Evolutionary conservation across 2,329 filamentous ascomycete species (phyloP).

Genomic region (Zopfia rhizophila): DNA sequence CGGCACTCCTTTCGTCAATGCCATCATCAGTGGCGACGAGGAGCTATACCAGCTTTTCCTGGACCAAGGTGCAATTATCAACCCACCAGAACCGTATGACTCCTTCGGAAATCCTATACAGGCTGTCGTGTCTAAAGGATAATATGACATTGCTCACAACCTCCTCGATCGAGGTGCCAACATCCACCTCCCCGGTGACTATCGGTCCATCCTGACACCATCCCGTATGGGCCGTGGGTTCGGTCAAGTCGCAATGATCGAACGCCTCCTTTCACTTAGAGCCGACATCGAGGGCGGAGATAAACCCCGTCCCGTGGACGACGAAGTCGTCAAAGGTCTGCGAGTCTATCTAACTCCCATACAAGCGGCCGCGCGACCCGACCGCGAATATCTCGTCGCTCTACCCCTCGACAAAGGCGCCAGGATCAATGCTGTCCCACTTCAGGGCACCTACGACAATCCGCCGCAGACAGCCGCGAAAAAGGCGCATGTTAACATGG

Average conservation of each 20-base stretch:
- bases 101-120: slow-evolving; percentile 20
- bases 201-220: too few species aligned
- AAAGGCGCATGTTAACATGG: slow-evolving; percentile 25
- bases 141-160: slow-evolving; percentile 16
- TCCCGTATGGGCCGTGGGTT: too few species aligned
- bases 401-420: slow-evolving; percentile 36
- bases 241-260: too few species aligned
- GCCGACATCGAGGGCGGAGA: too few species aligned
- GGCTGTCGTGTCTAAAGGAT: slow-evolving; percentile 23
- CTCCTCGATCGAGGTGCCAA: slow-evolving; percentile 27
- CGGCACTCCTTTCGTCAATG: slow-evolving; percentile 29
- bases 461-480: slow-evolving; percentile 25
- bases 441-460: slow-evolving; percentile 28
- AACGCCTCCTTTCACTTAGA: too few species aligned
- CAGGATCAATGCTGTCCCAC: slow-evolving; percentile 23
- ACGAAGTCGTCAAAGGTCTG: slow-evolving; percentile 1
- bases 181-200: slow-evolving; percentile 25
- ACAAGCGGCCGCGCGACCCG: slow-evolving; percentile 24
- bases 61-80: slow-evolving; percentile 30
- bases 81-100: slow-evolving; percentile 17
- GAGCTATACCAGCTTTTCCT: slow-evolving; percentile 27
- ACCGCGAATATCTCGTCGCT: slow-evolving; percentile 27
- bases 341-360: slow-evolving; percentile 22
- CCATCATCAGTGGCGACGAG: slow-evolving; percentile 24
- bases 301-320: background rate